Base-by-base conservation (phyloP, 1,139 yeast genomes). In the Saccharomycopsis phalli region DNA sequence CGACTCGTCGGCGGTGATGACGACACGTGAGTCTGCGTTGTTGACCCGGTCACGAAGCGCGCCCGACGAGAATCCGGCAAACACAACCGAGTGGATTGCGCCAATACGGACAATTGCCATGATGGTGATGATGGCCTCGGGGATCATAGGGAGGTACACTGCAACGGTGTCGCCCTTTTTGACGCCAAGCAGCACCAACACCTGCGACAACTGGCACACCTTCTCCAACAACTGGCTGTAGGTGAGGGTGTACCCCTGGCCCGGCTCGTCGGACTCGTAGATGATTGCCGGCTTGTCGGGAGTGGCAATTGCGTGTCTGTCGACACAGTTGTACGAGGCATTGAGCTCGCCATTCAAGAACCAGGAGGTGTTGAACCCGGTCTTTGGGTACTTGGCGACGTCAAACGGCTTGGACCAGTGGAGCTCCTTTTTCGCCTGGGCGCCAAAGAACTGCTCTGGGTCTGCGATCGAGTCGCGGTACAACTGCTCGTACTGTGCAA, bases 31-130 rank as follows among this genome's bases (percentile, higher is more conserved):
- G 50, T 74, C 69, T 37, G 96, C 96, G 61, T 91, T 95, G 51
- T 73, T 73, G 54, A 87, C 82, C 63, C 97, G 81, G 65, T 88
- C 97, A 55, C 74, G 74, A 56, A 91, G 76, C 23, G 96, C 87
- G 47, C 95, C 95, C 30, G 95, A 80, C 19, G 94, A 82, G 67
- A 91, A 91, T 33, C 98, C 98, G 44, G 97, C 97, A 63, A 91
- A 91, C 50, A 91, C 81, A 38, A 91, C 97, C 5, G 97, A 83
- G 66, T 91, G 98, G 52, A 86, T 70, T 37, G 98, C 98, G 62
- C 98, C 98, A 51, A 91, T 68, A 66, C 98, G 80, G 37, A 84
- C 87, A 54, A 87, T 82, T 40, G 98, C 96, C 57, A 91, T 71
- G 81, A 91, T 80, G 49, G 98, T 88, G 52, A 91, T 72, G 46